Percentiles rank a stretch among this genome's conserved stretches.
Conservation (phyloP, 805 yeast species). For the Kodamaea hsintzibuensis region DNA sequence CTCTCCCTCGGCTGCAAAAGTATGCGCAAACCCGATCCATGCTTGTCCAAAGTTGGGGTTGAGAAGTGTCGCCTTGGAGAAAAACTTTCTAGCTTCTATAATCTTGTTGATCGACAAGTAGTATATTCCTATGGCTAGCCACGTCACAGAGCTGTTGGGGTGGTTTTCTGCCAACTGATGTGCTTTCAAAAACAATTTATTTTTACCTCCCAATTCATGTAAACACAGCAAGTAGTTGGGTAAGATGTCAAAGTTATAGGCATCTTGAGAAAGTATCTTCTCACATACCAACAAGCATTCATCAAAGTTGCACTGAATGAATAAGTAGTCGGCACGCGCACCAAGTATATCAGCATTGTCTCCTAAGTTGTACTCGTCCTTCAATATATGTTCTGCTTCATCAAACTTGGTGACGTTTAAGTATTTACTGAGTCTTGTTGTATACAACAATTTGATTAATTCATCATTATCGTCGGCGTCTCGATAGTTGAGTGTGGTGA, state of each 20-base stretch:
- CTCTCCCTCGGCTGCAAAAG: conserved; percentile 97
- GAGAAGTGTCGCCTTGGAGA: conserved; percentile 83
- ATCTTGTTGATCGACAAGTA: conserved; percentile 73
- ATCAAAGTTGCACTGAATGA: conserved; percentile 75
- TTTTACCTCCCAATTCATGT: conserved; percentile 80
- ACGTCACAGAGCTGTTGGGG: conserved; percentile 79
- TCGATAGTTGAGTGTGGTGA: conserved; percentile 63
- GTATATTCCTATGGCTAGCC: conserved; percentile 92
- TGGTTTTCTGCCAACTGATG: conserved; percentile 84
- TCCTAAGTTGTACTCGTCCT: conserved; percentile 69
- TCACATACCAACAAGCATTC: conserved; percentile 79
- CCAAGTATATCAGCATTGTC: conserved; percentile 69
- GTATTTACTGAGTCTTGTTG: conserved; percentile 74
- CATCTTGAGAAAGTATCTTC: conserved; percentile 55
- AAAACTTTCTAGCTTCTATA: conserved; percentile 81
- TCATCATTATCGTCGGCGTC: conserved; percentile 80
- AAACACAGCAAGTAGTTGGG: conserved; percentile 83
- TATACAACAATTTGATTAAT: conserved; percentile 72
- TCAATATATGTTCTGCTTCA: conserved; percentile 65
- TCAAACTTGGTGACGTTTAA: conserved; percentile 55
- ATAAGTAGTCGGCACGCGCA: conserved; percentile 67
- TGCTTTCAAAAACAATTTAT: conserved; percentile 75
- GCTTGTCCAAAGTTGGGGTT: conserved; percentile 92
- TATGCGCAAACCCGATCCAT: conserved; percentile 98
- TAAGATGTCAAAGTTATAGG: conserved; percentile 65